A percentile compares a stretch with the other conserved stretches of the same genome.
Evolutionary conservation across 2,329 filamentous ascomycete genomes (phyloP).

Genomic region (Curvularia eragrostidis): DNA sequence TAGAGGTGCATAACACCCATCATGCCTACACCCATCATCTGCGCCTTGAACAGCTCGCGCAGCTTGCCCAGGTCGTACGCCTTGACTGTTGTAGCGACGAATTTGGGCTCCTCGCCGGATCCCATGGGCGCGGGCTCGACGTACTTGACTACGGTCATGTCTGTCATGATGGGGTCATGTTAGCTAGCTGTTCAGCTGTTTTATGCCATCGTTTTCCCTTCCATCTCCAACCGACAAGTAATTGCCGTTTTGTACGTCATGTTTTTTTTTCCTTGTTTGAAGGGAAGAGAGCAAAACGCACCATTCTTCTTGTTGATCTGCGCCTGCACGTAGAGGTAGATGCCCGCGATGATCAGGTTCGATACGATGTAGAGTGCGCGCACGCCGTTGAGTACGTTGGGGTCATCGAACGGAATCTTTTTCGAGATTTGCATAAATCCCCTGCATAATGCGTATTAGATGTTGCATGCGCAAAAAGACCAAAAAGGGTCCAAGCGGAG

Average conservation of each 20-base stretch:
- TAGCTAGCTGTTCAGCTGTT: too few species aligned
- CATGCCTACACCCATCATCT: constrained; percentile 96
- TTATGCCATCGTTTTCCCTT: too few species aligned
- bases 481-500: background rate
- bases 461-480: background rate
- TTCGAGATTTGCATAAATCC: constrained; percentile 98
- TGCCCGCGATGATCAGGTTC: constrained; percentile 80
- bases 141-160: constrained; percentile 97
- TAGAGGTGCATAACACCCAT: constrained; percentile 99
- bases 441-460: constrained; percentile 27
- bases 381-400: constrained; percentile 69
- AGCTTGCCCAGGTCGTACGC: constrained; percentile 92
- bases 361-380: constrained; percentile 70
- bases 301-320: constrained; percentile 98
- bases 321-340: constrained; percentile 85
- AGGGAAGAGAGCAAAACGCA: constrained; percentile 62
- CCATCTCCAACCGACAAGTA: too few species aligned
- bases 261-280: too few species aligned
- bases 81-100: constrained; percentile 94
- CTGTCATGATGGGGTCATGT: constrained; percentile 59
- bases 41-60: constrained; percentile 82
- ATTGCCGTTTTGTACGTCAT: too few species aligned
- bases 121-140: constrained; percentile 95
- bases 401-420: constrained; percentile 92
- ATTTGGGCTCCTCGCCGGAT: constrained; percentile 91